Percentiles rank a stretch among this genome's conserved stretches.
Evolutionary conservation across 371 early-diverging fungal species (phyloP).

Genomic region (Apophysomyces trapeziformis): DNA sequence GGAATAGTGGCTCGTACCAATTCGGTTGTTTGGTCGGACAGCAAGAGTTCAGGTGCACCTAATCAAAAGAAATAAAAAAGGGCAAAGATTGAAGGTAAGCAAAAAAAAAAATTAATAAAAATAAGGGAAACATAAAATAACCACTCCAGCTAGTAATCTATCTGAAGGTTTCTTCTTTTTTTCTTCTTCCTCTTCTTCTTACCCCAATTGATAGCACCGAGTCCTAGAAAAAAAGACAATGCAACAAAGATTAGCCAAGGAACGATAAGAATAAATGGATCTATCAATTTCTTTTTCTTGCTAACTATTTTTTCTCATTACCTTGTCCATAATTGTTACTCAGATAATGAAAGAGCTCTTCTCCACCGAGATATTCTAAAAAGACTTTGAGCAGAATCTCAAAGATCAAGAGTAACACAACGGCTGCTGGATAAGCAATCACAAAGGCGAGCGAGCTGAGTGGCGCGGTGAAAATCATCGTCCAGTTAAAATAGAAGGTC

Average conservation of each 20-base stretch:
- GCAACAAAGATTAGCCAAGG: background rate
- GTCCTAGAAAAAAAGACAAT: conserved; percentile 12
- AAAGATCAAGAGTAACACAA: conserved; percentile 22
- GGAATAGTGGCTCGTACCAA: conserved; percentile 23
- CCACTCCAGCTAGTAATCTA: too few relatives aligned
- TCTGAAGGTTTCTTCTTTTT: background rate
- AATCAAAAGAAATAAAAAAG: background rate
- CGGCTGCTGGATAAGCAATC: conserved; percentile 20
- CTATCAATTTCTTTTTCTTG: background rate
- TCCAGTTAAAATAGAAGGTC: conserved; percentile 35
- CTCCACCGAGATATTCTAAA: conserved; percentile 28
- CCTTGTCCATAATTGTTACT: conserved; percentile 26
- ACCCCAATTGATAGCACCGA: conserved; percentile 37
- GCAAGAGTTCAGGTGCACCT: conserved; percentile 24
- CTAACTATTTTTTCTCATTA: background rate
- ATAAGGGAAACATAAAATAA: too few relatives aligned
- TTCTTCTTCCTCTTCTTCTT: background rate
- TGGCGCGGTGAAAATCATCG: conserved; percentile 26
- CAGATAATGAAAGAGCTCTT: conserved; percentile 12
- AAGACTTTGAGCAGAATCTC: conserved; percentile 28
- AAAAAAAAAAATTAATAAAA: background rate
- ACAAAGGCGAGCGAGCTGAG: conserved; percentile 26
- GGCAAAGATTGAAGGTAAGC: background rate
- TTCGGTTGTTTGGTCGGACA: conserved; percentile 15
- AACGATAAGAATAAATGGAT: background rate